Percentiles rank a stretch among this genome's conserved stretches.
phyloP scores from a whole-genome alignment of 2,329 filamentous ascomycete species.

The Pseudogymnoascus sp. region DNA sequence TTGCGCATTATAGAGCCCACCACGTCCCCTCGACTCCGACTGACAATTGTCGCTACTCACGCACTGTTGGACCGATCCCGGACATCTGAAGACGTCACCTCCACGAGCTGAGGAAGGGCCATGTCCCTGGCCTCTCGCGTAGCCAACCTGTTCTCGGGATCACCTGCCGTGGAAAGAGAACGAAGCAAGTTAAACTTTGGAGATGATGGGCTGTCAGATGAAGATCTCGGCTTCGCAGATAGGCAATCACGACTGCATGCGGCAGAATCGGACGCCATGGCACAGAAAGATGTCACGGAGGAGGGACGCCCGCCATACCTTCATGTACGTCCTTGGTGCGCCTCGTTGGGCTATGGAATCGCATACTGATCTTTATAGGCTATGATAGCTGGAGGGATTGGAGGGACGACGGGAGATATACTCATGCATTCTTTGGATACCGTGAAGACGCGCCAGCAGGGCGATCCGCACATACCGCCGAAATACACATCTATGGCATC shows the following conservation, averaged over 20 bases:
- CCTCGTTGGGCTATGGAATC: conserved; percentile 10
- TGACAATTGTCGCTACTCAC: conserved; percentile 3
- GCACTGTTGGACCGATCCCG: neutral
- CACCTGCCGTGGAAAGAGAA: conserved; percentile 18
- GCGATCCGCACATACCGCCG: conserved; percentile 84
- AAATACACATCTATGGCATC: conserved; percentile 86
- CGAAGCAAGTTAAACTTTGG: conserved; percentile 25
- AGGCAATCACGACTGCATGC: conserved; percentile 21
- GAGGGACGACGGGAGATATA: conserved; percentile 90
- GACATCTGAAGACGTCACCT: conserved; percentile 9
- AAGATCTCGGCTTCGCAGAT: conserved; percentile 25
- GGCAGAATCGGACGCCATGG: conserved; percentile 21
- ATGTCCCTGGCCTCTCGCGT: conserved; percentile 51
- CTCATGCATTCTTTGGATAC: conserved; percentile 99
- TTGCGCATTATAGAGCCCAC: conserved; percentile 4
- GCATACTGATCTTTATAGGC: conserved; percentile 44
- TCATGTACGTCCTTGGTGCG: conserved; percentile 42
- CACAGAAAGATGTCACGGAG: conserved; percentile 31
- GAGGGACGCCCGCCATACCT: conserved; percentile 53
- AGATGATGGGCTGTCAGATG: conserved; percentile 29
- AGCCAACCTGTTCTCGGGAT: conserved; percentile 41
- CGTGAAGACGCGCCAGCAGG: conserved; percentile 96
- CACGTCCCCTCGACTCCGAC: neutral
- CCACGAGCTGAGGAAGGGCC: conserved; percentile 29
- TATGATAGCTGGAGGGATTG: conserved; percentile 91